Conservation (phyloP, 345 rosid genomes). For the Microthlaspi erraticum region DNA sequence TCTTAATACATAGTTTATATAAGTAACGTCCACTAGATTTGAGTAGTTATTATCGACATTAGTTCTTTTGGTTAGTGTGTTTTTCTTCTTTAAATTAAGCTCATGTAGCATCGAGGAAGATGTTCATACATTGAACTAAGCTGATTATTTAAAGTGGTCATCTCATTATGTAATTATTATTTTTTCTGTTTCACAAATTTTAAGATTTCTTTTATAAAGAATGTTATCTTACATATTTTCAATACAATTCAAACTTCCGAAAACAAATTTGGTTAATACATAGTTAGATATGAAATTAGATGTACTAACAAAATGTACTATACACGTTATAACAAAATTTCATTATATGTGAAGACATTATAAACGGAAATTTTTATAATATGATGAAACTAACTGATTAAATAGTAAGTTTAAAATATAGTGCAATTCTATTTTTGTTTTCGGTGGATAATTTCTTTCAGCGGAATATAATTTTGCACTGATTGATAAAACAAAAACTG, state of each 20-base stretch:
- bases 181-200: neutral
- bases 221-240: neutral
- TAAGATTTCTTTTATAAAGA: neutral
- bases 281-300: neutral
- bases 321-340: neutral
- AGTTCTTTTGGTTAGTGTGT: conserved; percentile 21
- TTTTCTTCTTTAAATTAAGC: neutral
- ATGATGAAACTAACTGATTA: neutral
- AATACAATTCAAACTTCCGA: neutral
- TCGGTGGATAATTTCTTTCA: neutral
- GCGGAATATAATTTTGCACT: conserved; percentile 3
- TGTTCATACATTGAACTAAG: conserved; percentile 33
- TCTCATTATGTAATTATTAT: neutral
- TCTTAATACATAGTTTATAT: neutral
- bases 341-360: neutral
- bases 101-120: conserved; percentile 31
- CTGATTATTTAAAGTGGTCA: conserved; percentile 3
- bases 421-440: neutral
- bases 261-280: neutral
- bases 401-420: neutral
- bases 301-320: neutral
- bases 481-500: conserved; percentile 7
- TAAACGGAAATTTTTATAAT: neutral
- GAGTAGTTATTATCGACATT: conserved; percentile 36
- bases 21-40: conserved; percentile 33